Percentiles rank a stretch among this genome's conserved stretches.
These are phyloP conservation scores for Rasamsonia emersonii DNA, from an alignment of 2,329 filamentous ascomycete genomes.

Conservation along the genomic window DNA sequence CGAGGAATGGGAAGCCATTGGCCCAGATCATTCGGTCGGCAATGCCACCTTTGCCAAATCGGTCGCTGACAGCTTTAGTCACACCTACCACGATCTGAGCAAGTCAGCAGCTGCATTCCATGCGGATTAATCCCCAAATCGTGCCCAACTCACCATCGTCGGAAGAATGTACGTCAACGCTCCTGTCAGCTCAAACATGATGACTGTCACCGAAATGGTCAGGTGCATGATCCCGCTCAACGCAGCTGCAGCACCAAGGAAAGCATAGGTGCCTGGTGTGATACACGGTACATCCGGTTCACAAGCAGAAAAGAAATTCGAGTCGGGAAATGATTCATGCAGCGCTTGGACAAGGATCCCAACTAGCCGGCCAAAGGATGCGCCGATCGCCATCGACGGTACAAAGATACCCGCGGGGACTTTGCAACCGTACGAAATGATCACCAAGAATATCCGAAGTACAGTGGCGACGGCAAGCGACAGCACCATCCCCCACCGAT, in stretches of 20 bases:
- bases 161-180: slow-evolving; percentile 93
- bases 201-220: slow-evolving; percentile 91
- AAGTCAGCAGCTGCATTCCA: slow-evolving; percentile 7
- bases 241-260: slow-evolving; percentile 83
- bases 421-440: slow-evolving; percentile 95
- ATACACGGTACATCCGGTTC: slow-evolving; percentile 90
- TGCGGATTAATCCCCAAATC: neutral
- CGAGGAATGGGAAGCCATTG: slow-evolving; percentile 91
- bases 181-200: slow-evolving; percentile 99
- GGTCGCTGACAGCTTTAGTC: slow-evolving; percentile 84
- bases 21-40: slow-evolving; percentile 99
- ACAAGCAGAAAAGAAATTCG: slow-evolving; percentile 80
- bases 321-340: slow-evolving; percentile 72
- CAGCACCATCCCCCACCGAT: slow-evolving; percentile 68
- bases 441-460: slow-evolving; percentile 73
- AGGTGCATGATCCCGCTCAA: slow-evolving; percentile 98
- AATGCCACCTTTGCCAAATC: slow-evolving; percentile 92
- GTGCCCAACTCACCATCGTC: slow-evolving; percentile 59
- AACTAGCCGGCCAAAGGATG: slow-evolving; percentile 86
- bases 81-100: slow-evolving; percentile 80
- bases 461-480: slow-evolving; percentile 73
- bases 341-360: slow-evolving; percentile 88
- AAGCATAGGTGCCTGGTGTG: slow-evolving; percentile 93
- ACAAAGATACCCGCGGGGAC: slow-evolving; percentile 97
- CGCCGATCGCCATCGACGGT: slow-evolving; percentile 94